Conservation (phyloP, 345 rosid species). For the Eucalyptus decipiens region DNA sequence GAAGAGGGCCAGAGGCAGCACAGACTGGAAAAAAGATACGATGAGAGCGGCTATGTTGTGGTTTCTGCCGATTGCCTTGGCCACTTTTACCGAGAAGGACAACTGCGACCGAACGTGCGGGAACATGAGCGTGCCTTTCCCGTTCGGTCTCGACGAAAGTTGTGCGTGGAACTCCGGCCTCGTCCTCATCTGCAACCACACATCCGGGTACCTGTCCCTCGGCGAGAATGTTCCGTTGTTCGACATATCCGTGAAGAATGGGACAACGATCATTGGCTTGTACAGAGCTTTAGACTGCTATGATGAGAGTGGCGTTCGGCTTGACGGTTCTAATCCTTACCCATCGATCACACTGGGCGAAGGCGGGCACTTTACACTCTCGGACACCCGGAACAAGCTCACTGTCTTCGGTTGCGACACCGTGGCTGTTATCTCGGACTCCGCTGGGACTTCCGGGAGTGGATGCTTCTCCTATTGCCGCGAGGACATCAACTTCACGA, state of each 20-base stretch:
- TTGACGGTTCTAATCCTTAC: rapidly evolving
- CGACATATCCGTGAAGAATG: not conserved
- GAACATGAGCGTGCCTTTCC: not conserved
- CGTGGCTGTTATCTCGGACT: rapidly evolving
- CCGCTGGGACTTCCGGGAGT: not conserved
- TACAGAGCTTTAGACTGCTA: rapidly evolving
- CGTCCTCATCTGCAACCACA: not conserved
- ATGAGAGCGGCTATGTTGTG: not conserved
- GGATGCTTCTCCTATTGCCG: not conserved
- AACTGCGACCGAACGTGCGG: not conserved
- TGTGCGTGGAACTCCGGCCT: not conserved
- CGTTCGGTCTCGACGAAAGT: not conserved
- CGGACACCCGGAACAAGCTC: not conserved
- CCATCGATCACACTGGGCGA: rapidly evolving
- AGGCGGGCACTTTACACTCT: rapidly evolving
- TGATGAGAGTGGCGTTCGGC: rapidly evolving
- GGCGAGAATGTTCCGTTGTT: rapidly evolving
- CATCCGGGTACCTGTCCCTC: rapidly evolving
- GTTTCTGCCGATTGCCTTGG: not conserved
- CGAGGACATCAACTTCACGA: rapidly evolving
- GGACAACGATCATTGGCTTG: rapidly evolving
- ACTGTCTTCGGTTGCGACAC: not conserved
- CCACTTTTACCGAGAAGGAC: not conserved
- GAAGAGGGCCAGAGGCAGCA: not conserved
- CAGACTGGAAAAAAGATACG: not conserved